phyloP scores from a whole-genome alignment of 2,329 filamentous ascomycete species.

The Calonectria leucothoes region DNA sequence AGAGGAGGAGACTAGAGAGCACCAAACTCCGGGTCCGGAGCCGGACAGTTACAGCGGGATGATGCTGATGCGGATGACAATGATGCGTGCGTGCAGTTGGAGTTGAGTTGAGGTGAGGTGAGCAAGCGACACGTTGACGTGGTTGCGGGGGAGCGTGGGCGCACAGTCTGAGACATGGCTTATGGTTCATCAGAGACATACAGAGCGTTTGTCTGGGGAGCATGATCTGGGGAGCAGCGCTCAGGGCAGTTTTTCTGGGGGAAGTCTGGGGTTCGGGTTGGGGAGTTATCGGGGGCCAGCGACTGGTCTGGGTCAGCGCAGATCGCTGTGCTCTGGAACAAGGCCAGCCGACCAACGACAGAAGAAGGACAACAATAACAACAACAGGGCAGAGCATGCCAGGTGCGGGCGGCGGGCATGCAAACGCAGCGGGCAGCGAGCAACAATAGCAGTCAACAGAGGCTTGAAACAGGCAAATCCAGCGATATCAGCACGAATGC shows the following conservation, averaged over 20 bases:
- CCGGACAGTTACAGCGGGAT: neutral
- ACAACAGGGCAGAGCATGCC: neutral
- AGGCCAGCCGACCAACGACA: neutral
- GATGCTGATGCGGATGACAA: neutral
- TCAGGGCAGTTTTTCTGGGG: conserved; percentile 1
- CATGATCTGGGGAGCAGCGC: conserved; percentile 1
- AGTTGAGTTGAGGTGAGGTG: neutral
- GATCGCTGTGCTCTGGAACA: neutral
- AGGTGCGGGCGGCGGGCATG: neutral
- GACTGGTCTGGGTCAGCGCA: neutral
- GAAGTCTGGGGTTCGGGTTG: neutral
- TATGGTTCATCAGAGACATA: conserved; percentile 9
- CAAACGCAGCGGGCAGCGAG: neutral
- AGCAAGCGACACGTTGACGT: conserved; percentile 2
- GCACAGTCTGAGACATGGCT: conserved; percentile 16
- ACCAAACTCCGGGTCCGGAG: neutral
- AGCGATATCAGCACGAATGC: conserved; percentile 5
- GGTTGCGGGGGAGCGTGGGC: neutral
- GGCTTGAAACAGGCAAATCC: neutral
- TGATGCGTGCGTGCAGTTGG: neutral
- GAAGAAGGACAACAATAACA: neutral
- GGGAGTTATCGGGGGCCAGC: neutral
- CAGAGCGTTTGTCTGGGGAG: conserved; percentile 8
- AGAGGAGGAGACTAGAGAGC: too few relatives aligned
- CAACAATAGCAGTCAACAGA: neutral